Evolutionary conservation across 2,329 filamentous ascomycete genomes (phyloP).

Genomic region (Tolypocladium tropicale): DNA sequence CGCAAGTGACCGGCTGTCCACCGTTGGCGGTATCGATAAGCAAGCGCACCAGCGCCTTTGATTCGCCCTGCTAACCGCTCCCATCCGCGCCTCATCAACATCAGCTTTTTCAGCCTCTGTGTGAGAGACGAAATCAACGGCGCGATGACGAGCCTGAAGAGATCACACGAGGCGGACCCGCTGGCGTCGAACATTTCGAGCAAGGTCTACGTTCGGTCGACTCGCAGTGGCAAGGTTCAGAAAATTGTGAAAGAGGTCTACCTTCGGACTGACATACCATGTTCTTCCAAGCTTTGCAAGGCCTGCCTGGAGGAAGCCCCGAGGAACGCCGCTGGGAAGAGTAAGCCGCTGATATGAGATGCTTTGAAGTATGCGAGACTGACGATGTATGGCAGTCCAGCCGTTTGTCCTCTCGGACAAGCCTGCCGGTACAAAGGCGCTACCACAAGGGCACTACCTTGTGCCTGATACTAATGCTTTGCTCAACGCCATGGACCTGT

Average conservation of each 20-base stretch:
- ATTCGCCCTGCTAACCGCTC: constrained; percentile 10
- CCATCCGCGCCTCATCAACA: constrained; percentile 9
- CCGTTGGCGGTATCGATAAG: constrained; percentile 19
- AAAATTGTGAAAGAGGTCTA: constrained; percentile 98
- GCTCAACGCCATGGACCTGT: constrained; percentile 91
- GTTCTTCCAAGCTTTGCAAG: constrained; percentile 82
- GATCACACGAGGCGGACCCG: constrained; percentile 40
- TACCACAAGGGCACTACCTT: constrained; percentile 83
- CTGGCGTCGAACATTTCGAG: constrained; percentile 70
- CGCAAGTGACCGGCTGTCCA: neutral
- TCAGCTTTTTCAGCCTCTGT: neutral
- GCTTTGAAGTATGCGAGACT: neutral
- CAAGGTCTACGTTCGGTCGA: constrained; percentile 93
- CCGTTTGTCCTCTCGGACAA: constrained; percentile 84
- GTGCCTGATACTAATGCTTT: constrained; percentile 95
- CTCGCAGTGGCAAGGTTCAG: constrained; percentile 92
- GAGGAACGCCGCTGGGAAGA: constrained; percentile 65
- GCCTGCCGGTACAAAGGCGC: constrained; percentile 73
- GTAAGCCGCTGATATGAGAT: constrained; percentile 35
- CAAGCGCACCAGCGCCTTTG: constrained; percentile 12
- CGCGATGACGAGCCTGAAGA: constrained; percentile 56
- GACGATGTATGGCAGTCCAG: constrained; percentile 41
- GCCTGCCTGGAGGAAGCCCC: constrained; percentile 66
- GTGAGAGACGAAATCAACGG: neutral
- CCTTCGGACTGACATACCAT: constrained; percentile 91